Percentiles rank a stretch among this genome's conserved stretches.
These are phyloP conservation scores for Fusarium napiforme DNA, from an alignment of 2,329 filamentous ascomycete genomes.

Conservation along the genomic window DNA sequence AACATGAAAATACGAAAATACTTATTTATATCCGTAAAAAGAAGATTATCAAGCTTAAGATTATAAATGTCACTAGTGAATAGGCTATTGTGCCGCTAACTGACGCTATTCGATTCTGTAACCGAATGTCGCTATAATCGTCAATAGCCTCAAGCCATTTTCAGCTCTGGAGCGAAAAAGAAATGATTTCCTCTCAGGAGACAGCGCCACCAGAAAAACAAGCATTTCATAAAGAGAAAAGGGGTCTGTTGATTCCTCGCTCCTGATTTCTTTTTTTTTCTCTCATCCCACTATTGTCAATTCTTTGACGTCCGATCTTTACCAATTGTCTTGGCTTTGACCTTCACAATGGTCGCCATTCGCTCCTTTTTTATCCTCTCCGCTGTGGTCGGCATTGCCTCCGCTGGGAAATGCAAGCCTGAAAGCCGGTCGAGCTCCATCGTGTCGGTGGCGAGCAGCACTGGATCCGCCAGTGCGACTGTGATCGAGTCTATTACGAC, in stretches of 20 bases:
- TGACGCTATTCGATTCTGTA: not conserved
- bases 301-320: not conserved
- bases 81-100: not conserved
- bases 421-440: not conserved
- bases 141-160: not conserved
- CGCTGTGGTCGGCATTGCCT: not conserved
- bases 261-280: not conserved
- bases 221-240: fast-evolving
- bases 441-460: fast-evolving
- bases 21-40: fast-evolving
- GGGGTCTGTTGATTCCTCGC: fast-evolving
- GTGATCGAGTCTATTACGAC: not conserved
- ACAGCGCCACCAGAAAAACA: not conserved
- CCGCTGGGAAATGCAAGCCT: not conserved
- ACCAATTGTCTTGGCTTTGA: fast-evolving
- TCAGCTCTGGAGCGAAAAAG: not conserved
- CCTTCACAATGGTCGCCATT: not conserved
- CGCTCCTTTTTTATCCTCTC: fast-evolving
- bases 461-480: fast-evolving
- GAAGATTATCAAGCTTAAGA: not conserved
- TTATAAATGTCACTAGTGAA: not conserved
- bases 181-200: not conserved
- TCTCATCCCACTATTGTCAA: not conserved
- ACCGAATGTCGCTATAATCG: not conserved
- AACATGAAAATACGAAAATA: fast-evolving